Base-by-base conservation (phyloP, 441 rosid species). In the Gossypium lobatum region DNA sequence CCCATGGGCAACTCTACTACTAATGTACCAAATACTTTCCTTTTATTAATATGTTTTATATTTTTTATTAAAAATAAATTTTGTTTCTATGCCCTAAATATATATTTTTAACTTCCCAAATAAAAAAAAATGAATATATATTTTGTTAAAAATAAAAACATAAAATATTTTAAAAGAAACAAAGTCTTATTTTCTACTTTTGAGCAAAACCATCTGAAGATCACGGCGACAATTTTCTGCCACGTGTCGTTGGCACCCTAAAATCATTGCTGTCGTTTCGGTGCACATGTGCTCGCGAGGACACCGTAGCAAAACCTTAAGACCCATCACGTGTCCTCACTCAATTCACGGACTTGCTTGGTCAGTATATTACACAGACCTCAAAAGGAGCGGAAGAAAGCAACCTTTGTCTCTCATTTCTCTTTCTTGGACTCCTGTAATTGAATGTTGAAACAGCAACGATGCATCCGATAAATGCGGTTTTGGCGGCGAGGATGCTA, bases 401-500 rank as follows among this genome's bases (percentile, higher is more conserved):
- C 0, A 13, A 6, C 2, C 9, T 14, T 1, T 14, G 6, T 23
- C 4, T 25, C 25, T 25, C 0, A 1, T 48, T 66, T 67, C n/a
- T 9, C 14, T 69, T 2, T 16, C 6, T 46, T 17, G 25, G 45
- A 28, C 60, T 1, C 18, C 21, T 28, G 6, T 60, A 26, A 57
- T 21, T 53, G 3, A 6, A 6, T 5, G 21, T 16, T 16, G 62
- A 21, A 57, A 21, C 2, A 57, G 25, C 62, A 6, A 77, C 26
- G 72, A 88, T 88, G 97, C 94, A 87, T 61, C 85, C 82, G 16
- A 16, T 91, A 45, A 89, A 86, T 76, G 92, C 85, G 61, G 78
- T 85, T 76, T 66, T 87, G 82, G 86, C 90, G 75, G 79, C 85
- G 77, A 81, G 91, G 86, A 83, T 91, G 81, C 2, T 89, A 80